phyloP scores from a whole-genome alignment of 805 yeast species.

The Nematodospora valgi region DNA sequence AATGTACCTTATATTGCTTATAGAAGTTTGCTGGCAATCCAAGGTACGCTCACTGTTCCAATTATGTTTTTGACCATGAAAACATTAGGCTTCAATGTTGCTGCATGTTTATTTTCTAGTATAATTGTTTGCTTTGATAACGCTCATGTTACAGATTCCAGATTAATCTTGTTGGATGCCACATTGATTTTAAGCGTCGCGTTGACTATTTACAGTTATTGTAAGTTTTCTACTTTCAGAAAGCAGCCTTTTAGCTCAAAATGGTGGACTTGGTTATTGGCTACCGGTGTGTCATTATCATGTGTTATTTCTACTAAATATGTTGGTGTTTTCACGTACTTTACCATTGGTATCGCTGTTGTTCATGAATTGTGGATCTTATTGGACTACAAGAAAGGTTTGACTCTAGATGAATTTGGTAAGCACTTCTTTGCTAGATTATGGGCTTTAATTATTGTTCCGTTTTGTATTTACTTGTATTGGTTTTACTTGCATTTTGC shows the following conservation, averaged over 20 bases:
- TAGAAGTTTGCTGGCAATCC: conserved; percentile 73
- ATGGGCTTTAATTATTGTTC: conserved; percentile 68
- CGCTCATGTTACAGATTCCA: conserved; percentile 86
- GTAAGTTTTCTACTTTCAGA: conserved; percentile 70
- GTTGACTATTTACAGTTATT: conserved; percentile 70
- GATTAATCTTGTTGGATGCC: conserved; percentile 89
- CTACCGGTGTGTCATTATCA: conserved; percentile 83
- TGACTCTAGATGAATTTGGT: conserved; percentile 51
- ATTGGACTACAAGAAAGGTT: conserved; percentile 67
- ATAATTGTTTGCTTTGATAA: conserved; percentile 78
- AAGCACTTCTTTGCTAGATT: conserved; percentile 77
- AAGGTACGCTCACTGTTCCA: conserved; percentile 82
- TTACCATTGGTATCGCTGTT: conserved; percentile 85
- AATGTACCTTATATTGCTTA: conserved; percentile 84
- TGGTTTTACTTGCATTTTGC: conserved; percentile 94
- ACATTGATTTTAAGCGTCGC: conserved; percentile 84
- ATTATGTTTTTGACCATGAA: conserved; percentile 80
- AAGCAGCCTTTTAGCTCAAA: conserved; percentile 55
- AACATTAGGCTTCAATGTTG: conserved; percentile 75
- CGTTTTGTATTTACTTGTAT: conserved; percentile 74
- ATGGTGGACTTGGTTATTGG: conserved; percentile 88
- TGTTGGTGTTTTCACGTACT: conserved; percentile 91
- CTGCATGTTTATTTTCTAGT: conserved; percentile 76
- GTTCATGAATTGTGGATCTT: conserved; percentile 83
- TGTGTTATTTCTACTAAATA: conserved; percentile 94